Percentiles rank a stretch among this genome's conserved stretches.
Evolutionary conservation across 768 basidiomycete species (phyloP).

Genomic region (Suillus alpinus): DNA sequence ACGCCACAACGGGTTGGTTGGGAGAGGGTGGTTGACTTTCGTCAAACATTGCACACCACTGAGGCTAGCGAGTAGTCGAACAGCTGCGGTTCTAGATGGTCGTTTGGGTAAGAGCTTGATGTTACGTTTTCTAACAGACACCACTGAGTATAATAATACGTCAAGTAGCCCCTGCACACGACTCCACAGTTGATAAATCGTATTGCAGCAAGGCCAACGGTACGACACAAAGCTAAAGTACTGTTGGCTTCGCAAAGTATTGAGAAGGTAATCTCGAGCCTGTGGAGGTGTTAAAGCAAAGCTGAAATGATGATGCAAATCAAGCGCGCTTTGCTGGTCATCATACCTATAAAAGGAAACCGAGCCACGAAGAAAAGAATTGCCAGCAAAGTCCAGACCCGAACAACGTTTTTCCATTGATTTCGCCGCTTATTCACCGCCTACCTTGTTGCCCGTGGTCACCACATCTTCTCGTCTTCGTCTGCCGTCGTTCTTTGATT

Average conservation of each 20-base stretch:
- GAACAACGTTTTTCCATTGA: constrained; percentile 6
- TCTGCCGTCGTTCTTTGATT: constrained; percentile 3
- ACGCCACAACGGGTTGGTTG: constrained; percentile 26
- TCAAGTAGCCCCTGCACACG: neutral
- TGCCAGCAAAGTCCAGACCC: neutral
- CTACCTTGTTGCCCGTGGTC: constrained; percentile 6
- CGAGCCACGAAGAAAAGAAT: neutral
- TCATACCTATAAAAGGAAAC: constrained; percentile 7
- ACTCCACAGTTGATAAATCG: neutral
- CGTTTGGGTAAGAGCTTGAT: neutral
- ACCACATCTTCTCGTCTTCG: neutral
- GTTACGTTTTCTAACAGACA: neutral
- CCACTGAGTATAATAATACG: neutral
- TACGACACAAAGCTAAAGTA: neutral
- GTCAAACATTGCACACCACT: constrained; percentile 21
- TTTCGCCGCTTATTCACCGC: constrained; percentile 1
- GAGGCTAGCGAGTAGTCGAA: neutral
- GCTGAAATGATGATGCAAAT: neutral
- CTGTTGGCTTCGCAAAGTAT: neutral
- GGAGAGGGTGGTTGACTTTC: constrained; percentile 32
- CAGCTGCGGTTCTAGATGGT: neutral
- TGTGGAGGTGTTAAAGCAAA: neutral
- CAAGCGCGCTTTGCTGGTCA: neutral
- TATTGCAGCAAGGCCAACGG: neutral
- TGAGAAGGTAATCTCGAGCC: neutral